These are phyloP conservation scores for Plasmodium adleri DNA, from an alignment of 169 alveolate genomes.

Conservation along the genomic window DNA sequence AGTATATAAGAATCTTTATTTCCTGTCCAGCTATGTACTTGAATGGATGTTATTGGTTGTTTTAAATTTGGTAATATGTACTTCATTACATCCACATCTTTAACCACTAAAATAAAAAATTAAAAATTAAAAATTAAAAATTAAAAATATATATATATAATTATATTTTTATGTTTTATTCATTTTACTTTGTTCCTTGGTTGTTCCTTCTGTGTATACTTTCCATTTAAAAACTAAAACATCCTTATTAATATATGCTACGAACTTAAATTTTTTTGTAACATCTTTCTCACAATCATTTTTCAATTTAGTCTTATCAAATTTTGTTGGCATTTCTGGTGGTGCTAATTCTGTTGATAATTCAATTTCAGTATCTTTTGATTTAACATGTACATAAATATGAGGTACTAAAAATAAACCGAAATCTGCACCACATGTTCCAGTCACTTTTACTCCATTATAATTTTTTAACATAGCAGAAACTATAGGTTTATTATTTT, in stretches of 20 bases:
- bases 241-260: neutral
- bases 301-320: neutral
- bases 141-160: constrained; percentile 1
- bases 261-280: neutral
- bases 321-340: neutral
- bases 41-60: constrained; percentile 17
- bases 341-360: neutral
- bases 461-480: constrained; percentile 3
- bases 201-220: neutral
- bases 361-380: neutral
- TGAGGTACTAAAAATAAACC: constrained; percentile 18
- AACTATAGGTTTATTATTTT: neutral
- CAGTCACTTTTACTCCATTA: constrained; percentile 15
- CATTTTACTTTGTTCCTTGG: constrained; percentile 8
- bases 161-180: neutral
- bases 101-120: neutral
- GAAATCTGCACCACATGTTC: constrained; percentile 36
- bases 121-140: neutral
- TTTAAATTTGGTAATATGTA: neutral
- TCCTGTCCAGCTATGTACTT: neutral
- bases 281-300: neutral
- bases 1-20: neutral
- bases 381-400: neutral
- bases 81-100: neutral
- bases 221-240: constrained; percentile 2